Percentiles rank a stretch among this genome's conserved stretches.
phyloP scores from a whole-genome alignment of 176 grass and related monocot species.

The Aegilops speltoides region DNA sequence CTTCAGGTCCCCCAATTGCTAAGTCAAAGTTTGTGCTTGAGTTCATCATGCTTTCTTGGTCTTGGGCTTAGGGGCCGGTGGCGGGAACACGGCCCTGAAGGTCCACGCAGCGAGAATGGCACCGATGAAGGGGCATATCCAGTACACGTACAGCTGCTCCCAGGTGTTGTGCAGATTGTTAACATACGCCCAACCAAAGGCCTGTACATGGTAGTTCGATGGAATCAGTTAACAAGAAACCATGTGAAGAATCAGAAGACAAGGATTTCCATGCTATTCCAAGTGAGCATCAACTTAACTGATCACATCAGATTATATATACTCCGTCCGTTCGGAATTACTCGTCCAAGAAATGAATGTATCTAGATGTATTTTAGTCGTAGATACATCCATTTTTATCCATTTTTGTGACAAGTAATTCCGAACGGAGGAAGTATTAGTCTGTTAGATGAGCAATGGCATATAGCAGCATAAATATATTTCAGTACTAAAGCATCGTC shows the following conservation, averaged over 20 bases:
- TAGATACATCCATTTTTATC: too few species aligned
- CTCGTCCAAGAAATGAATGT: too few species aligned
- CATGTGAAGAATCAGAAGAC: neutral
- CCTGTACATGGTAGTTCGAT: conserved; percentile 40
- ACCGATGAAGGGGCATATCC: conserved; percentile 95
- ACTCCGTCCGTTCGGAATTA: too few species aligned
- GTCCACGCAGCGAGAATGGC: conserved; percentile 74
- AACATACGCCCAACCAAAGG: conserved; percentile 96
- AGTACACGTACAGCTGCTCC: conserved; percentile 99
- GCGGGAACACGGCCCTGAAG: conserved; percentile 60
- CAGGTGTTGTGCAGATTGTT: conserved; percentile 82
- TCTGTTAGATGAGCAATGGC: neutral
- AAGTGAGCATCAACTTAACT: neutral
- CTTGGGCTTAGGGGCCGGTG: conserved; percentile 43
- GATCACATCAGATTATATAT: neutral
- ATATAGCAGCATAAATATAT: neutral
- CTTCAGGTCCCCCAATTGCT: neutral
- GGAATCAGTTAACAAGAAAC: neutral
- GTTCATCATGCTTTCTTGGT: conserved; percentile 65
- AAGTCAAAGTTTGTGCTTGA: neutral
- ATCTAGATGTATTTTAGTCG: too few species aligned
- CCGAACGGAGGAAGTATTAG: too few species aligned
- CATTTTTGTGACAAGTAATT: too few species aligned
- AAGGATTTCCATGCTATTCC: neutral
- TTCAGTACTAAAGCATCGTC: neutral